Evolutionary conservation across 208 protist species (phyloP).

Genomic region (Trypanosoma melophagium): DNA sequence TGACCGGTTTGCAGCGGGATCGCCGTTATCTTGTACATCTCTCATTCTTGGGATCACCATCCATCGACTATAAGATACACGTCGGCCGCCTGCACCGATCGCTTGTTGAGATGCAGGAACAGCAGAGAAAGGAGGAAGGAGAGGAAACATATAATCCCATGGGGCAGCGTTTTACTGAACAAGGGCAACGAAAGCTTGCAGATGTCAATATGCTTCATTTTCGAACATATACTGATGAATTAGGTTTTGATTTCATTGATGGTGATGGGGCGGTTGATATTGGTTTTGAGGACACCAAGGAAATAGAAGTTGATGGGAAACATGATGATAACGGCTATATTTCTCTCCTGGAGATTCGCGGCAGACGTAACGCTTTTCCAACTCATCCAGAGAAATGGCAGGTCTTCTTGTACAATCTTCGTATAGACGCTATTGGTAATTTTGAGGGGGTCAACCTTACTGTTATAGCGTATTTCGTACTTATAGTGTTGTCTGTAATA

Average conservation of each 20-base stretch:
- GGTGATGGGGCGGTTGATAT: constrained; percentile 20
- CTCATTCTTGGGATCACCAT: constrained; percentile 24
- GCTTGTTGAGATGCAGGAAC: neutral
- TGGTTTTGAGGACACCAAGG: neutral
- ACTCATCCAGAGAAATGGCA: constrained; percentile 14
- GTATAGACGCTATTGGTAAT: constrained; percentile 12
- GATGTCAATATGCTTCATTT: constrained; percentile 8
- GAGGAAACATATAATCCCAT: too few species aligned
- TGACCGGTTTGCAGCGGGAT: constrained; percentile 7
- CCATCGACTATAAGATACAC: constrained; percentile 20
- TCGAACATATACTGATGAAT: constrained; percentile 9
- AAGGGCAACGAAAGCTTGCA: constrained; percentile 15
- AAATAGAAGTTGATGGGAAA: neutral
- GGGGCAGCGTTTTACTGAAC: too few species aligned
- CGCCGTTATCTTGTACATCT: constrained; percentile 11
- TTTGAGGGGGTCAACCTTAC: neutral
- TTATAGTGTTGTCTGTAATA: neutral
- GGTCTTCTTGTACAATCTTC: constrained; percentile 20
- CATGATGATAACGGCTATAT: neutral
- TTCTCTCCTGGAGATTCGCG: constrained; percentile 18
- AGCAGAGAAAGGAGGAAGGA: too few species aligned
- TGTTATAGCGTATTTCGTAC: neutral
- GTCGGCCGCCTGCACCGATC: constrained; percentile 3
- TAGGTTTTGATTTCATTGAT: constrained; percentile 23
- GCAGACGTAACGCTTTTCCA: constrained; percentile 18